phyloP scores from a whole-genome alignment of 306 rosid species.

The Gillenia trifoliata region DNA sequence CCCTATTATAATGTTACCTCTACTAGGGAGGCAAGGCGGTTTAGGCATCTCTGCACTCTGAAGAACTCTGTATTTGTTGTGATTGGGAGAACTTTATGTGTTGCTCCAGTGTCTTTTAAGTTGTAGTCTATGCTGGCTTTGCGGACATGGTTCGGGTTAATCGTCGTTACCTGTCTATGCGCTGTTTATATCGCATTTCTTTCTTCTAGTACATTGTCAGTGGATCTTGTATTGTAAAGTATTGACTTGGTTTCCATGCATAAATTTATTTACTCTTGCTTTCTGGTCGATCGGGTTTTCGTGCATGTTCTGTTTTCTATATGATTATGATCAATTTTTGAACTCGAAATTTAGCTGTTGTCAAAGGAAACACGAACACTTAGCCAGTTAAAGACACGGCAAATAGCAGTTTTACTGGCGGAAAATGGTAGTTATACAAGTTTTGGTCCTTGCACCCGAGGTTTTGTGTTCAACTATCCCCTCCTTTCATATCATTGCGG shows the following conservation, averaged over 20 bases:
- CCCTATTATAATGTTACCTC: constrained; percentile 46
- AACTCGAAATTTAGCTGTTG: not conserved
- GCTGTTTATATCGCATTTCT: constrained; percentile 29
- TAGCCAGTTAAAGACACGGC: no score
- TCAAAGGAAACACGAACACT: not conserved
- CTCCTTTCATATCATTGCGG: constrained; percentile 3
- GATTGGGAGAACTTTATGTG: constrained; percentile 58
- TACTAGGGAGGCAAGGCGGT: constrained; percentile 43
- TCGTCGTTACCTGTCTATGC: constrained; percentile 35
- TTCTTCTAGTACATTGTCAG: constrained; percentile 12
- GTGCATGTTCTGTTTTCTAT: not conserved
- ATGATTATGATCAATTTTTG: not conserved
- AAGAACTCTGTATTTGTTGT: constrained; percentile 51
- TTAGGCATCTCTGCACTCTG: constrained; percentile 51
- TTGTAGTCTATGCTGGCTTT: constrained; percentile 51
- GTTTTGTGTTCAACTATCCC: not conserved
- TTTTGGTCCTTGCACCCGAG: not conserved
- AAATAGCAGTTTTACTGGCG: no score
- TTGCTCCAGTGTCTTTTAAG: constrained; percentile 44
- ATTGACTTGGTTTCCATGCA: constrained; percentile 3
- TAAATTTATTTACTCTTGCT: not conserved
- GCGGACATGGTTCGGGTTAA: constrained; percentile 36
- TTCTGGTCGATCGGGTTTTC: not conserved
- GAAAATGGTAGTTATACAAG: no score
- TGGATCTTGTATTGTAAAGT: constrained; percentile 39